A percentile compares a stretch with the other conserved stretches of the same genome.
Evolutionary conservation across 106 monocot genomes (phyloP).

Genomic region (Chionographis japonica): DNA sequence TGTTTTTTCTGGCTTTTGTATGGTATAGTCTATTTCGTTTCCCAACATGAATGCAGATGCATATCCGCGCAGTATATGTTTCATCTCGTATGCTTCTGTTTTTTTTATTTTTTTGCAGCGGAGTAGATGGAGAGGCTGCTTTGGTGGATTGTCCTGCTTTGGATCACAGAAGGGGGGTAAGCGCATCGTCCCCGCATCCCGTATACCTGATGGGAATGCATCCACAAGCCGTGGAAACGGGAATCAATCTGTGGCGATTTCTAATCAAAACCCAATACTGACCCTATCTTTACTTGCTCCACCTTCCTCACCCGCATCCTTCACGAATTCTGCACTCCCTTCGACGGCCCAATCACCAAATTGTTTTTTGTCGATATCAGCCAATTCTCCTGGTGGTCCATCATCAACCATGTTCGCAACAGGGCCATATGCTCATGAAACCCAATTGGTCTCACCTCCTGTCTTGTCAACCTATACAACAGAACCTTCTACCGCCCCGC

Average conservation of each 20-base stretch:
- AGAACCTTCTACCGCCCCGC: conserved; percentile 94
- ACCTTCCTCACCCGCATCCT: conserved; percentile 95
- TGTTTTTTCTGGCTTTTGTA: too few relatives aligned
- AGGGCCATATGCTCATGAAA: conserved; percentile 97
- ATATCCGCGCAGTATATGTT: too few relatives aligned
- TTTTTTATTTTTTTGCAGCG: conserved; percentile 20
- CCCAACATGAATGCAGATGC: too few relatives aligned
- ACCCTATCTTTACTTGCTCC: conserved; percentile 91
- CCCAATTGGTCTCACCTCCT: conserved; percentile 95
- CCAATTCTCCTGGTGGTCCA: conserved; percentile 66
- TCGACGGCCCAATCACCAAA: conserved; percentile 91
- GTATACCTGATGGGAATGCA: conserved; percentile 69
- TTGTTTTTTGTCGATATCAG: conserved; percentile 81
- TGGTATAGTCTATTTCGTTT: too few relatives aligned
- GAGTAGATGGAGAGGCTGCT: conserved; percentile 79
- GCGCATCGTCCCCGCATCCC: conserved; percentile 88
- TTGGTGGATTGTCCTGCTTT: conserved; percentile 81
- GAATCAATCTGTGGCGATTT: conserved; percentile 33
- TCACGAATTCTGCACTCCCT: conserved; percentile 87
- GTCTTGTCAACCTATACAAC: conserved; percentile 98
- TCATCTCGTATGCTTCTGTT: conserved; percentile 1
- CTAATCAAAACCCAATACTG: conserved; percentile 50
- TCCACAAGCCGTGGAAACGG: conserved; percentile 44
- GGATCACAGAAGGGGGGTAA: conserved; percentile 81
- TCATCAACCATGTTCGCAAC: conserved; percentile 84